Conservation (phyloP, 148 eudicot species). For the Vaccinium vitisidaea region DNA sequence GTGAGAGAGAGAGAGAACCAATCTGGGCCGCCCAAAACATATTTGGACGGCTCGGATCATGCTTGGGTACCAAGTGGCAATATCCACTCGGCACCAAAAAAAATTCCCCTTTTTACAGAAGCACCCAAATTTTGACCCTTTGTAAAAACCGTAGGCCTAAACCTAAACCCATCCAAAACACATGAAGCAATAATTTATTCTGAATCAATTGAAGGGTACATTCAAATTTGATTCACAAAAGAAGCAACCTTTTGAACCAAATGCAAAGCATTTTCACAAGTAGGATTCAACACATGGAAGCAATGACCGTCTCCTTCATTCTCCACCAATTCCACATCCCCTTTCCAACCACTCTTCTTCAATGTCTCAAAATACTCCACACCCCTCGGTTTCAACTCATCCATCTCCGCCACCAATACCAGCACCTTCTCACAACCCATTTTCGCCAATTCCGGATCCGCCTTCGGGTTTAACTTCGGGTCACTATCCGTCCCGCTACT, state of each 20-base stretch:
- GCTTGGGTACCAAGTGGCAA: too few species aligned
- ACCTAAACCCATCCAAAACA: too few species aligned
- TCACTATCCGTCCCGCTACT: constrained; percentile 28
- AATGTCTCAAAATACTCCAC: constrained; percentile 24
- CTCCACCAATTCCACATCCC: constrained; percentile 36
- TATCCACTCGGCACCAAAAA: too few species aligned
- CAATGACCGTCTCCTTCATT: constrained; percentile 38
- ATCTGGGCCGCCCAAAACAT: too few species aligned
- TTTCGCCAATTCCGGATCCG: constrained; percentile 27
- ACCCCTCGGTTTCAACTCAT: constrained; percentile 31
- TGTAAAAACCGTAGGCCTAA: too few species aligned
- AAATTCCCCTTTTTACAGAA: too few species aligned
- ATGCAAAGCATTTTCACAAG: background rate
- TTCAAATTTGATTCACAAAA: constrained; percentile 21
- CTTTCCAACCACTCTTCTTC: constrained; percentile 42
- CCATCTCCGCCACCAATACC: constrained; percentile 40
- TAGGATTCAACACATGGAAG: constrained; percentile 26
- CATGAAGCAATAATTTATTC: too few species aligned
- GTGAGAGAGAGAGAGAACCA: too few species aligned
- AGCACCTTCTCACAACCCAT: constrained; percentile 31
- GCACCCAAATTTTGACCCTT: too few species aligned
- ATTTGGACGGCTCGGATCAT: too few species aligned
- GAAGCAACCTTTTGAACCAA: constrained; percentile 20
- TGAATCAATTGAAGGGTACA: background rate
- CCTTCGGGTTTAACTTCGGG: constrained; percentile 36